phyloP scores from a whole-genome alignment of 202 grass and related monocot species.

The Digitaria exilis region DNA sequence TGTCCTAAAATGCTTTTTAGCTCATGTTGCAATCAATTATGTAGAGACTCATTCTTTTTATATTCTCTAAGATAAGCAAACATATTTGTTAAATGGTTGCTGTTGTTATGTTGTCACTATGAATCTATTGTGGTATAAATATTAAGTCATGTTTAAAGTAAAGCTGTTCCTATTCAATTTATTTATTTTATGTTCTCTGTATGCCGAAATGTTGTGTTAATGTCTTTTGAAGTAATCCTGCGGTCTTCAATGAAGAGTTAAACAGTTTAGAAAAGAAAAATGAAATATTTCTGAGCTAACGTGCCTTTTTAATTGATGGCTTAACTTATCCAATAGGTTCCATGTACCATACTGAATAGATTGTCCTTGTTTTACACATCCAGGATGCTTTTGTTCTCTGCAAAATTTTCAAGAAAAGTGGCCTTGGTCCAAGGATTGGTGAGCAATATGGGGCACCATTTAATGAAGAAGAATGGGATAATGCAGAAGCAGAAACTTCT shows the following conservation, averaged over 20 bases:
- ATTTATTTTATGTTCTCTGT: background rate
- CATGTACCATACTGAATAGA: background rate
- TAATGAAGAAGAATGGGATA: slow-evolving; percentile 81
- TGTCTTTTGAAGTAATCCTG: background rate
- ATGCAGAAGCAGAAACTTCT: slow-evolving; percentile 35
- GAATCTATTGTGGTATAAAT: background rate
- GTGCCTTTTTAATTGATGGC: background rate
- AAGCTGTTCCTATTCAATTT: background rate
- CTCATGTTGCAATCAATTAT: background rate
- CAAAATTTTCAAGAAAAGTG: slow-evolving; percentile 99
- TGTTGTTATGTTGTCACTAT: background rate
- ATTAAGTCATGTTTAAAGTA: background rate
- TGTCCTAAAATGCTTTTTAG: background rate
- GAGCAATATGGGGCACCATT: slow-evolving; percentile 96
- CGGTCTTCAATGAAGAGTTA: background rate
- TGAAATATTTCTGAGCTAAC: slow-evolving; percentile 4
- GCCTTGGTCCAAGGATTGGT: slow-evolving; percentile 86
- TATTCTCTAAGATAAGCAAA: background rate
- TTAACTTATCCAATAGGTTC: background rate
- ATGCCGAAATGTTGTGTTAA: background rate
- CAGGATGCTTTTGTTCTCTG: slow-evolving; percentile 87
- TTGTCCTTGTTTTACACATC: background rate
- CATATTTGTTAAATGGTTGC: background rate
- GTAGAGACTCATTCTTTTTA: background rate
- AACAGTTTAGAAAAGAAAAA: background rate